Evolutionary conservation across 2,329 filamentous ascomycete genomes (phyloP).

Genomic region (Pyricularia pennisetigena): DNA sequence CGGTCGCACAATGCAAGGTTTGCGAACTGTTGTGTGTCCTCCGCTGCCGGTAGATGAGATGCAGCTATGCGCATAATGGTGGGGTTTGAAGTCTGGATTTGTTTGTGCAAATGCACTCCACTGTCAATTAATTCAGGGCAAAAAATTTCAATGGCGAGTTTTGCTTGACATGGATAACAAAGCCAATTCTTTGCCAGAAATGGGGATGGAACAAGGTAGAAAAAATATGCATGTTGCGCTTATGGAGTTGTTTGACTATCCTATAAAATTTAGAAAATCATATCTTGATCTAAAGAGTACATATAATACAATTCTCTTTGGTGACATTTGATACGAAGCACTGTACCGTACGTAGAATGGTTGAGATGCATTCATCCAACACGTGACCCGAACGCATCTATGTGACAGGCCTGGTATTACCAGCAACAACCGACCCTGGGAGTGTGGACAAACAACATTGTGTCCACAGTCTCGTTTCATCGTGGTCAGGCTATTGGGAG

Average conservation of each 20-base stretch:
- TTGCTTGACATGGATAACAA: background rate
- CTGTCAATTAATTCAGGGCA: background rate
- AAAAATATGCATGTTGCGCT: no score
- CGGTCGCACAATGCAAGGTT: background rate
- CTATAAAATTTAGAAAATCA: background rate
- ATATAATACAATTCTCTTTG: background rate
- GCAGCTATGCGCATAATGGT: background rate
- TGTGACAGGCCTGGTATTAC: background rate
- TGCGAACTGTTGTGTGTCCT: background rate
- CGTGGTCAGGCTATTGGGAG: background rate
- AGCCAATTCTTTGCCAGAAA: background rate
- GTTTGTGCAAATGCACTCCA: background rate
- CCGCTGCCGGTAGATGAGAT: background rate
- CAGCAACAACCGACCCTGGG: background rate
- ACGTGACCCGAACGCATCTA: background rate
- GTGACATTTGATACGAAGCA: no score
- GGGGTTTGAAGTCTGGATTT: background rate
- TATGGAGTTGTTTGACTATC: background rate
- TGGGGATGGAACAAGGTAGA: no score
- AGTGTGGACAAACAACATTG: background rate
- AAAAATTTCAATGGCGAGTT: background rate
- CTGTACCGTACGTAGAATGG: background rate
- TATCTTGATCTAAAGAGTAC: background rate
- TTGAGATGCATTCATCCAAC: background rate
- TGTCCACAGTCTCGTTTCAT: background rate